Percentiles rank a stretch among this genome's conserved stretches.
These are phyloP conservation scores for Colletotrichum tamarilloi DNA, from an alignment of 2,329 filamentous ascomycete species.

Conservation along the genomic window DNA sequence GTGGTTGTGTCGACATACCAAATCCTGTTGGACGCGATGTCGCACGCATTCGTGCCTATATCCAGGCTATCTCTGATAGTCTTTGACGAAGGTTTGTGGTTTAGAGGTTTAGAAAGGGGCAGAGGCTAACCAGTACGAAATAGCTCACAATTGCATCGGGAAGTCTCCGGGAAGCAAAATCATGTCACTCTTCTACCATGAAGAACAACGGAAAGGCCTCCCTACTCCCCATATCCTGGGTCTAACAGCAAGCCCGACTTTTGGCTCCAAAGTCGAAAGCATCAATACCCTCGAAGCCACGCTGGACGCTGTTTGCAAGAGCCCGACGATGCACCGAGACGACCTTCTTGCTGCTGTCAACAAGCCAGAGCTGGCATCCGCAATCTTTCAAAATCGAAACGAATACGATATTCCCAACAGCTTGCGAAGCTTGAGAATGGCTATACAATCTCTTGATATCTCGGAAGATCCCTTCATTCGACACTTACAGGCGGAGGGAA, in stretches of 20 bases:
- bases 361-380: conserved; percentile 65
- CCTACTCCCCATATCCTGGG: conserved; percentile 77
- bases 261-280: conserved; percentile 64
- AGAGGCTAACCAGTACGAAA: conserved; percentile 30
- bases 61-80: conserved; percentile 74
- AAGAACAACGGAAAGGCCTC: conserved; percentile 49
- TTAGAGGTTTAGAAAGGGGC: background rate
- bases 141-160: conserved; percentile 79
- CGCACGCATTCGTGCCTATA: conserved; percentile 79
- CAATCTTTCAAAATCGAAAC: conserved; percentile 44
- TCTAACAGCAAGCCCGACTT: conserved; percentile 82
- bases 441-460: conserved; percentile 62
- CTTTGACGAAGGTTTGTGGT: conserved; percentile 80
- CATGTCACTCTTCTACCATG: conserved; percentile 78
- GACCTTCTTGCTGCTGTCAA: conserved; percentile 78
- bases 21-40: conserved; percentile 78
- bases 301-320: conserved; percentile 75
- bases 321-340: conserved; percentile 74
- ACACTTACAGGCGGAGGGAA: conserved; percentile 54
- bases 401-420: conserved; percentile 44
- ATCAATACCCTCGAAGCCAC: conserved; percentile 75
- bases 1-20: conserved; percentile 85
- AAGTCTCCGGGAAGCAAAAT: conserved; percentile 75
- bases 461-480: conserved; percentile 70
- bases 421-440: conserved; percentile 55